Evolutionary conservation across 78 protist genomes (phyloP).

Genomic region (Chrysochromulina parva): DNA sequence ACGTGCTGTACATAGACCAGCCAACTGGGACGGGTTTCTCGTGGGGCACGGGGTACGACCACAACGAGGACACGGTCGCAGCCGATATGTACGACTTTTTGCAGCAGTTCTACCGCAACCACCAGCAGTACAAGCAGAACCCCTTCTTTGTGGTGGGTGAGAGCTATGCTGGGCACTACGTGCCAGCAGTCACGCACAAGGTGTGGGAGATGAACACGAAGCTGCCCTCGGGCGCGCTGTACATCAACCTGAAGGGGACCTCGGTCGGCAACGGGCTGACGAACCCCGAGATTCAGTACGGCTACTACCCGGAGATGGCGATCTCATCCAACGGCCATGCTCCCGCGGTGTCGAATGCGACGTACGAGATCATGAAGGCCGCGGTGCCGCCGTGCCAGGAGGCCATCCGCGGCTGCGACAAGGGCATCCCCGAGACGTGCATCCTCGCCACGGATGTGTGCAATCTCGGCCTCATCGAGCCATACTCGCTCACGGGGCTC

Average conservation of each 20-base stretch:
- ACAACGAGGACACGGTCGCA: conserved; percentile 48
- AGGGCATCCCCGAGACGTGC: not conserved
- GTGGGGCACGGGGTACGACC: conserved; percentile 29
- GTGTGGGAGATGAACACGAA: not conserved
- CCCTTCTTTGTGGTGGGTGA: not conserved
- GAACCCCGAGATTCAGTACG: conserved; percentile 63
- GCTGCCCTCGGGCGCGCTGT: not conserved
- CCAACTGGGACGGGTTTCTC: conserved; percentile 76
- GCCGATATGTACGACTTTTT: conserved; percentile 69
- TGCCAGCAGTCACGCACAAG: conserved; percentile 56
- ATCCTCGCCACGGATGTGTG: not conserved
- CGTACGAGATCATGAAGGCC: not conserved
- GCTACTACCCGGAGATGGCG: conserved; percentile 37
- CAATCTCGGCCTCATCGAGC: not conserved
- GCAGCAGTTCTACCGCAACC: conserved; percentile 34
- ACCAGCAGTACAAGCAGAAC: not conserved
- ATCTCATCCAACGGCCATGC: not conserved
- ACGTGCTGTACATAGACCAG: conserved; percentile 41
- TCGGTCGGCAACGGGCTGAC: conserved; percentile 69
- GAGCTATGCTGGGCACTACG: conserved; percentile 78
- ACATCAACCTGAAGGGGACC: conserved; percentile 34
- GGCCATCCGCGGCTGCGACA: not conserved
- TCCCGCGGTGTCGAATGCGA: not conserved
- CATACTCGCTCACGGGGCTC: not conserved
- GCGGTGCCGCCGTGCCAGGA: not conserved